Percentiles rank a stretch among this genome's conserved stretches.
These are phyloP conservation scores for Limnomonas spitsbergensis DNA, from an alignment of 139 green algal genomes.

Conservation along the genomic window DNA sequence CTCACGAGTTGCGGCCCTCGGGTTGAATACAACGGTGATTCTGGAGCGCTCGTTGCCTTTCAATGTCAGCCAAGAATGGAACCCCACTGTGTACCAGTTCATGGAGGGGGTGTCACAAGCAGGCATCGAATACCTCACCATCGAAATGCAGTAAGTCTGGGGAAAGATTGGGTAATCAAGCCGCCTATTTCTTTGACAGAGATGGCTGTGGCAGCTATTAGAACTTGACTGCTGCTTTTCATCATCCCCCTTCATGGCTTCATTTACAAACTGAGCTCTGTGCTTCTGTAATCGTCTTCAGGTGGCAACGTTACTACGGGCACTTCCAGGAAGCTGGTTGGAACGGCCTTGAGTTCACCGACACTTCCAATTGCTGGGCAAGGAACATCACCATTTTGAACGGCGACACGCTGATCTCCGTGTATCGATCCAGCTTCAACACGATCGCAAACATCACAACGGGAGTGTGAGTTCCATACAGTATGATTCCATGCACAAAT, in stretches of 20 bases:
- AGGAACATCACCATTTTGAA: background rate
- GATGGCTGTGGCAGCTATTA: background rate
- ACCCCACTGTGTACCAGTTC: background rate
- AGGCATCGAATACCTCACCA: background rate
- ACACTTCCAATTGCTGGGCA: constrained; percentile 10
- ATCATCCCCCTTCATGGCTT: background rate
- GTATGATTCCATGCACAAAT: background rate
- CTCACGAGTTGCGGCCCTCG: background rate
- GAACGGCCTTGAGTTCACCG: constrained; percentile 20
- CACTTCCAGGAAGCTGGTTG: constrained; percentile 16
- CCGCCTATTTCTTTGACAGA: background rate
- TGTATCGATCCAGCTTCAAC: background rate
- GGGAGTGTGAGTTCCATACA: background rate
- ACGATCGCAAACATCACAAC: background rate
- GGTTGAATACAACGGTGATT: background rate
- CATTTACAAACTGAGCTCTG: background rate
- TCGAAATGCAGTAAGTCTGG: background rate
- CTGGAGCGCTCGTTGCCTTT: background rate
- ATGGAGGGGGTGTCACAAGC: background rate
- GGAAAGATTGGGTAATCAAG: background rate
- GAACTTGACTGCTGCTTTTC: too few species aligned
- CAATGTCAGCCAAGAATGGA: background rate
- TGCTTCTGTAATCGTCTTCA: background rate
- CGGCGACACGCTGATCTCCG: background rate
- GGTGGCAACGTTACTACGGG: background rate